A percentile compares a stretch with the other conserved stretches of the same genome.
Evolutionary conservation across 129 eudicot species (phyloP).

Genomic region (Flaveria brownii): DNA sequence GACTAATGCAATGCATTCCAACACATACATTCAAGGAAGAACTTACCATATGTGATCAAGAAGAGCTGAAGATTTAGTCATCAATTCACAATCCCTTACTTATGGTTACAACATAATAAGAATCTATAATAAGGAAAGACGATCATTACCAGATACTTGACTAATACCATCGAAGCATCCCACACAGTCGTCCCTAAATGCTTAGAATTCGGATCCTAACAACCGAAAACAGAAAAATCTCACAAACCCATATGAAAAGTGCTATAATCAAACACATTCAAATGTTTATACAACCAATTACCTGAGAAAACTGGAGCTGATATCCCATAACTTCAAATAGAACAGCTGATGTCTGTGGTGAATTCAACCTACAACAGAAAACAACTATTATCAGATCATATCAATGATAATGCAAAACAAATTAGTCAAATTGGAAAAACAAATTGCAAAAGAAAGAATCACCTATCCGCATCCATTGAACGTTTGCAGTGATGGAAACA

Average conservation of each 20-base stretch:
- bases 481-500: conserved; percentile 14
- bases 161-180: conserved; percentile 98
- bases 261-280: neutral
- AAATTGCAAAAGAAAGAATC: conserved; percentile 5
- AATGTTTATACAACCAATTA: conserved; percentile 20
- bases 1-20: too few species aligned
- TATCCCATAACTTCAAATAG: conserved; percentile 74
- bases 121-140: neutral
- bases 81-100: neutral
- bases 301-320: conserved; percentile 90
- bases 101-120: neutral
- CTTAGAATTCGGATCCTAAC: conserved; percentile 94
- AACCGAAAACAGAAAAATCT: conserved; percentile 2
- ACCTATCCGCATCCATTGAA: conserved; percentile 67
- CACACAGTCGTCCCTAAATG: conserved; percentile 98
- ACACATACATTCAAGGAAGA: neutral
- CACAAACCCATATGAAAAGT: neutral
- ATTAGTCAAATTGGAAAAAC: neutral
- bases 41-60: neutral
- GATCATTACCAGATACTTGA: conserved; percentile 72
- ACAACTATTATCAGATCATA: too few species aligned
- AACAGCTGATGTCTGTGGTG: conserved; percentile 76
- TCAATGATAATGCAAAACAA: too few species aligned
- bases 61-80: too few species aligned
- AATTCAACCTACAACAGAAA: conserved; percentile 59